These are phyloP conservation scores for Aspergillus tubingensis DNA, from an alignment of 2,329 filamentous ascomycete species.

Conservation along the genomic window DNA sequence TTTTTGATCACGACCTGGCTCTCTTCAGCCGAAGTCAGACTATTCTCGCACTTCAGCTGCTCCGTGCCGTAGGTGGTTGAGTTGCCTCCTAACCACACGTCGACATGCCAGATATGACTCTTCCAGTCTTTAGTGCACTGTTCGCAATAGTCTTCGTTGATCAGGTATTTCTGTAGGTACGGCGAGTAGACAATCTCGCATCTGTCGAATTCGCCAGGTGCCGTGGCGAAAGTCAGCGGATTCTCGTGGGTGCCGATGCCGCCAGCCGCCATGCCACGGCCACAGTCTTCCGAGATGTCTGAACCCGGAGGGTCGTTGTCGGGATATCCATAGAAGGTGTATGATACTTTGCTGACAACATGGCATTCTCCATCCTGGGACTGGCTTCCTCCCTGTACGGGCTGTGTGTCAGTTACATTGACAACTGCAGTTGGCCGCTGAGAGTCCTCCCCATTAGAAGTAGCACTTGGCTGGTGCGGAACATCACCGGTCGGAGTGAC, in stretches of 20 bases:
- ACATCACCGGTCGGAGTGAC: background rate
- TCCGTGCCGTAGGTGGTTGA: conserved; percentile 31
- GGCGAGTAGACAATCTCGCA: conserved; percentile 52
- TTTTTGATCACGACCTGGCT: conserved; percentile 33
- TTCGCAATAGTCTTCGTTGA: conserved; percentile 39
- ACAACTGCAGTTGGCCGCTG: too few relatives aligned
- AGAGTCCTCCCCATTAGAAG: too few relatives aligned
- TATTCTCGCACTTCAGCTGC: conserved; percentile 41
- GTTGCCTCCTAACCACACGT: conserved; percentile 44
- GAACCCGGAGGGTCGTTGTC: conserved; percentile 44
- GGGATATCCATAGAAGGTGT: conserved; percentile 46
- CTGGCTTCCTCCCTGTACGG: background rate
- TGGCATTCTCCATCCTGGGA: background rate
- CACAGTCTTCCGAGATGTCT: conserved; percentile 41
- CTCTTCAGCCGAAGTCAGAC: conserved; percentile 32
- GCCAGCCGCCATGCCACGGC: conserved; percentile 40
- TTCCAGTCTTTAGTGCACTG: conserved; percentile 34
- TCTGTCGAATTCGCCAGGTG: conserved; percentile 41
- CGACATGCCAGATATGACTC: conserved; percentile 33
- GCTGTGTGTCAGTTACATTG: background rate
- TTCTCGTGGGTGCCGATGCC: conserved; percentile 47
- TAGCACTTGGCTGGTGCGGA: too few relatives aligned
- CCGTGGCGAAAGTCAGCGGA: conserved; percentile 49
- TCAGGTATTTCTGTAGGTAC: conserved; percentile 48
- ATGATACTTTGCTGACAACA: conserved; percentile 25